Evolutionary conservation across 2,329 filamentous ascomycete species (phyloP).

Genomic region (Penicillium sp.): DNA sequence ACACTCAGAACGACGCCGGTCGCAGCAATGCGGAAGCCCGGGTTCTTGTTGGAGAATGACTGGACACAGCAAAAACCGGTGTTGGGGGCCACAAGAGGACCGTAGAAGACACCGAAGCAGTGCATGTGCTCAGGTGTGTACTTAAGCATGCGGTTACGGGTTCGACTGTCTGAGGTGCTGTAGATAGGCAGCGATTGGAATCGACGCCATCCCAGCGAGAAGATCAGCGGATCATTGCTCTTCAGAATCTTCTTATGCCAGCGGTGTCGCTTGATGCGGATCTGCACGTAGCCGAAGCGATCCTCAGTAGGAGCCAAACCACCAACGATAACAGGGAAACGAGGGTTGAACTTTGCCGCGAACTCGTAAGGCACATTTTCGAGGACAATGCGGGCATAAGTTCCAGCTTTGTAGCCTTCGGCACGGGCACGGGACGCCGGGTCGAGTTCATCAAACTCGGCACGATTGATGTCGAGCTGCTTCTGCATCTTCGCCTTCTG

Average conservation of each 20-base stretch:
- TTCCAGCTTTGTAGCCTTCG: slow-evolving; percentile 88
- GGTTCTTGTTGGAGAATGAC: slow-evolving; percentile 77
- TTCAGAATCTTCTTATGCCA: slow-evolving; percentile 99
- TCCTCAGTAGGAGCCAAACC: slow-evolving; percentile 94
- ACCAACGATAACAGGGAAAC: slow-evolving; percentile 82
- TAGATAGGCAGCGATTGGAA: slow-evolving; percentile 94
- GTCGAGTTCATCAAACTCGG: slow-evolving; percentile 87
- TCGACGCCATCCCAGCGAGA: slow-evolving; percentile 92
- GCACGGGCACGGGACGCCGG: slow-evolving; percentile 78
- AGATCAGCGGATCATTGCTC: slow-evolving; percentile 95
- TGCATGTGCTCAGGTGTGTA: slow-evolving; percentile 99
- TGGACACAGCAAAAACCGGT: slow-evolving; percentile 95
- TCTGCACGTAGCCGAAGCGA: slow-evolving; percentile 91
- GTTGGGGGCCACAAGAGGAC: slow-evolving; percentile 90
- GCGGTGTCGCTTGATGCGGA: slow-evolving; percentile 93
- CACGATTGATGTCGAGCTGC: slow-evolving; percentile 93
- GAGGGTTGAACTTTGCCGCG: slow-evolving; percentile 75
- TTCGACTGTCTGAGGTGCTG: slow-evolving; percentile 91
- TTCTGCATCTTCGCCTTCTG: slow-evolving; percentile 95
- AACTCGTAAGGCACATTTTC: slow-evolving; percentile 92
- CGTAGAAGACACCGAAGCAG: slow-evolving; percentile 95
- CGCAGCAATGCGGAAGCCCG: slow-evolving; percentile 91
- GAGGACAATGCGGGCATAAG: slow-evolving; percentile 88
- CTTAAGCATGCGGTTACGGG: slow-evolving; percentile 95
- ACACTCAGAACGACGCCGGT: slow-evolving; percentile 93